A percentile compares a stretch with the other conserved stretches of the same genome.
These are phyloP conservation scores for Scorias spongiosa DNA, from an alignment of 2,329 filamentous ascomycete species.

Conservation along the genomic window DNA sequence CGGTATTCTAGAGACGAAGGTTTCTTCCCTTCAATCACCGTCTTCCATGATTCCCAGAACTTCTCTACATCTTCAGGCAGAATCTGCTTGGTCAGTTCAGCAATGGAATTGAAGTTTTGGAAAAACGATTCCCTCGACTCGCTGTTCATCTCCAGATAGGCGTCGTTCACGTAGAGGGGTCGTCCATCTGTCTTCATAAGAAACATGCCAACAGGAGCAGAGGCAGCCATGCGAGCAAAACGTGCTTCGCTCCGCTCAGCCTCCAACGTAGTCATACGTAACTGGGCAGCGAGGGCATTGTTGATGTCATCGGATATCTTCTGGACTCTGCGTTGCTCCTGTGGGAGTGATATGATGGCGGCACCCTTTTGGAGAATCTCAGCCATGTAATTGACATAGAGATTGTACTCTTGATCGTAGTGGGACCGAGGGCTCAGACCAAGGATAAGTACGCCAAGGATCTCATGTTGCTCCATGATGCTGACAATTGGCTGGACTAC, in stretches of 20 bases:
- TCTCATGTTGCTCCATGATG: conserved; percentile 9
- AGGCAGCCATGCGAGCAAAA: conserved; percentile 25
- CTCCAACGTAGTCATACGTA: conserved; percentile 16
- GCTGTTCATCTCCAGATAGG: conserved; percentile 23
- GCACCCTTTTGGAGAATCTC: conserved; percentile 25
- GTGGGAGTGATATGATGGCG: conserved; percentile 24
- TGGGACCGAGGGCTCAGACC: conserved; percentile 25
- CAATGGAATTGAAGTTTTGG: background rate
- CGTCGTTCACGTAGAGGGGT: conserved; percentile 26
- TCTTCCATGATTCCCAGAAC: conserved; percentile 18
- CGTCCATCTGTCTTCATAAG: conserved; percentile 18
- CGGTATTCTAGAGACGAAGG: conserved; percentile 24
- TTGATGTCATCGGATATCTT: conserved; percentile 22
- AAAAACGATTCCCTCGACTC: conserved; percentile 9
- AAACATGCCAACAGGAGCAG: conserved; percentile 26
- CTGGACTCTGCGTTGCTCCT: conserved; percentile 18
- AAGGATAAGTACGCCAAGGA: conserved; percentile 22
- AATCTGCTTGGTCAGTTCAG: conserved; percentile 3
- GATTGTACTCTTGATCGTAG: conserved; percentile 24
- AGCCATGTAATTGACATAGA: conserved; percentile 22
- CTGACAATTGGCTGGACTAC: conserved; percentile 24
- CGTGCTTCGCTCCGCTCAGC: conserved; percentile 22
- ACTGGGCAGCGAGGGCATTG: conserved; percentile 22
- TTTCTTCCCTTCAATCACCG: conserved; percentile 17
- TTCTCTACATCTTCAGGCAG: conserved; percentile 22